These are phyloP conservation scores for Lactifluus volemus DNA, from an alignment of 768 basidiomycete species.

Conservation along the genomic window DNA sequence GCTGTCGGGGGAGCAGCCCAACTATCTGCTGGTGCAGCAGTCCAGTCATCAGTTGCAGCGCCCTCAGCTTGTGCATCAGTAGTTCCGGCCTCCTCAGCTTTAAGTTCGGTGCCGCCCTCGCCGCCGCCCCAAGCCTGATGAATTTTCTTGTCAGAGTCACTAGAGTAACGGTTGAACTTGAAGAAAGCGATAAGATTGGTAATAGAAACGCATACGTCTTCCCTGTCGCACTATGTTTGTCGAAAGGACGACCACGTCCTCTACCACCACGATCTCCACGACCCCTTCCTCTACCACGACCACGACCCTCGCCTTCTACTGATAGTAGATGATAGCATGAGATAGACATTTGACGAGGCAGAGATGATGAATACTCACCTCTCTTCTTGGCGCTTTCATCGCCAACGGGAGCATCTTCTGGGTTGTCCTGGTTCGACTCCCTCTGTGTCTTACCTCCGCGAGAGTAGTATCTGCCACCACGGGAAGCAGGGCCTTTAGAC, in stretches of 20 bases:
- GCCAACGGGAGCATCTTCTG: conserved; percentile 30
- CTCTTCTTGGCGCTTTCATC: conserved; percentile 29
- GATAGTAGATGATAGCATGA: neutral
- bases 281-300: conserved; percentile 40
- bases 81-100: conserved; percentile 66
- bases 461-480: conserved; percentile 61
- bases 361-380: conserved; percentile 21
- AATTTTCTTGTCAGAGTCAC: conserved; percentile 92
- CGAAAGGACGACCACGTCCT: conserved; percentile 67
- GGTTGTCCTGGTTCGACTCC: conserved; percentile 31
- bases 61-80: conserved; percentile 59
- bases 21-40: conserved; percentile 17
- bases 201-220: conserved; percentile 48
- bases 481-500: conserved; percentile 50
- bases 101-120: conserved; percentile 76
- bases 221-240: conserved; percentile 82
- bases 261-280: conserved; percentile 46
- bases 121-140: conserved; percentile 95
- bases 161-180: conserved; percentile 25
- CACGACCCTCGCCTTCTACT: conserved; percentile 39
- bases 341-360: neutral
- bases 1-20: conserved; percentile 28
- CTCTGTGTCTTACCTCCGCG: conserved; percentile 48
- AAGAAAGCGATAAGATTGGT: neutral
- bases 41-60: conserved; percentile 31